A percentile compares a stretch with the other conserved stretches of the same genome.
These are phyloP conservation scores for Rhodotorula graminis DNA, from an alignment of 768 basidiomycete species.

Conservation along the genomic window DNA sequence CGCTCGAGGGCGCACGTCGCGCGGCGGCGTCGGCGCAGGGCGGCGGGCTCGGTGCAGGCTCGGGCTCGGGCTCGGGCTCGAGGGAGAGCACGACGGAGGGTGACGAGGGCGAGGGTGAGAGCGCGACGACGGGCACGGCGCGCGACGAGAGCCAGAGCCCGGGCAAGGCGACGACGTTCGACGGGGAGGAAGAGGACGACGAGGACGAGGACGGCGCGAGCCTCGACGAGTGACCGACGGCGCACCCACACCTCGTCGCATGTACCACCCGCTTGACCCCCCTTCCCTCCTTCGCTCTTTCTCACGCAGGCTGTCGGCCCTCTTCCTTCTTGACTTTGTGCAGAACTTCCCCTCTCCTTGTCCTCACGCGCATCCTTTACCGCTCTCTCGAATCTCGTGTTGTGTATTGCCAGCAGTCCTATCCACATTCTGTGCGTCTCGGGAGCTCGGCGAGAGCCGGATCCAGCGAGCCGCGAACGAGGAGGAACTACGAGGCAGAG, in stretches of 20 bases:
- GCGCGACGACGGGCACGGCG: background rate
- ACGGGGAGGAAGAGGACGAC: conserved; percentile 7
- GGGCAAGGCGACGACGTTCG: background rate
- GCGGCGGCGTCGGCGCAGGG: background rate
- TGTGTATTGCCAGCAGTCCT: too few species aligned
- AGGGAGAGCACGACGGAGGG: background rate
- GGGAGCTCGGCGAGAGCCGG: too few species aligned
- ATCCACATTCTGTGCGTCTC: too few species aligned
- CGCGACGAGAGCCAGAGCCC: conserved; percentile 3
- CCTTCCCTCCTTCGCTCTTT: too few species aligned
- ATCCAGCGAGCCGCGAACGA: too few species aligned
- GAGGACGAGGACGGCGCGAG: conserved; percentile 2
- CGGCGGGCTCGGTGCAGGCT: background rate
- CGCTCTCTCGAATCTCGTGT: too few species aligned
- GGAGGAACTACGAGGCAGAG: too few species aligned
- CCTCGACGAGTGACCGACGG: background rate
- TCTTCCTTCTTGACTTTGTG: too few species aligned
- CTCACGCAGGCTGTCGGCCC: too few species aligned
- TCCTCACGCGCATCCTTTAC: too few species aligned
- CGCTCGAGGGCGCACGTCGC: background rate
- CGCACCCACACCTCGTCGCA: background rate
- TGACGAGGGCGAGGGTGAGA: background rate
- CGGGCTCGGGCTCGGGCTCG: too few species aligned
- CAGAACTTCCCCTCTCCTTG: too few species aligned
- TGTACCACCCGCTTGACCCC: background rate